Base-by-base conservation (phyloP, 2,329 filamentous ascomycete species). In the Cryphonectria naterciae region DNA sequence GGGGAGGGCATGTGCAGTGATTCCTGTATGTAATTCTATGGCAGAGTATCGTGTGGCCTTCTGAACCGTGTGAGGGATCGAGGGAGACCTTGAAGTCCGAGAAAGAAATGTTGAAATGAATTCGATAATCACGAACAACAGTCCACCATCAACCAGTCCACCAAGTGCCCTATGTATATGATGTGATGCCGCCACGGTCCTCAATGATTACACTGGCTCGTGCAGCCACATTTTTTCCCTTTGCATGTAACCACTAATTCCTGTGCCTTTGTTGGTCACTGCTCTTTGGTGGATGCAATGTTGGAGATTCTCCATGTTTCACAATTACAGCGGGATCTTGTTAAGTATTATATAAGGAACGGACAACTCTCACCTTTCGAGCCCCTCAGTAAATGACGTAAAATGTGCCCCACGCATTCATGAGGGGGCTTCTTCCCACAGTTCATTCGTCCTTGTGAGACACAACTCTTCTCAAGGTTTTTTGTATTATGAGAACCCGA, bases 321-420 rank as follows among this genome's bases (percentile, higher is more conserved):
- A 61, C 15, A 49, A 7, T 37, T 32, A 2, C 52, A 56, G 52
- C 52, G 52, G 52, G 52, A 7, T n/a, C n/a, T n/a, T 28, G 25
- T 7, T 17, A 6, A 1, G 13, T 32, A 2, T 32, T 28, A 11
- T 7, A 7, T 15, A 1, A 17, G 32, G 41, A 46, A 66, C 64
- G 46, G 46, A 39, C 64, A 8, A 13, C 62, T 69, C 67, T 52
- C 64, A 58, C 56, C 43, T 67, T 17, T 35, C 25, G 13, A 60
- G 25, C 46, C 19, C 61, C 37, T 49, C 46, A 39, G 10, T 49
- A 25, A 19, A 72, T 72, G 70, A 72, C 70, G 70, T 72, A 72
- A 70, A 67, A 28, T 22, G 22, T 58, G 70, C 63, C 70, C 70
- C 70, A 71, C 70, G 70, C 58, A 37, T 56, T 49, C 46, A 61